Evolutionary conservation across 768 basidiomycete species (phyloP).

Genomic region (Chiua virens): DNA sequence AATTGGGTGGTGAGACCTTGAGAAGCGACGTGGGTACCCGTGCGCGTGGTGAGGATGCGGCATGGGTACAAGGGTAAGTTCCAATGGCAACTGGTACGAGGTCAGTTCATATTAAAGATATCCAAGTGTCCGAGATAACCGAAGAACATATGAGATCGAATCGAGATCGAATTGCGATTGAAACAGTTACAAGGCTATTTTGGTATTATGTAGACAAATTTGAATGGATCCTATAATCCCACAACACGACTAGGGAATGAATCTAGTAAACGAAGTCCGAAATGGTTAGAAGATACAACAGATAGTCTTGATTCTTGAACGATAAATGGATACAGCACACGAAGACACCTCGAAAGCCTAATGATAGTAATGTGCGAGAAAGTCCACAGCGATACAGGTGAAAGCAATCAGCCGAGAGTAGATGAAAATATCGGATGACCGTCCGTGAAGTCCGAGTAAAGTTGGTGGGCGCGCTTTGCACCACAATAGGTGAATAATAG

Average conservation of each 20-base stretch:
- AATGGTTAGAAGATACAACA: not conserved
- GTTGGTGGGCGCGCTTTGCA: not conserved
- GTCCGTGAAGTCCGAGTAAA: conserved; percentile 15
- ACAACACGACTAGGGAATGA: not conserved
- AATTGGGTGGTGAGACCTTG: too few relatives aligned
- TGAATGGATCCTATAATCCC: not conserved
- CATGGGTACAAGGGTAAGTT: too few relatives aligned
- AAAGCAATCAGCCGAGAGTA: not conserved
- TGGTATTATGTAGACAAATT: too few relatives aligned
- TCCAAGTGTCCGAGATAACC: too few relatives aligned
- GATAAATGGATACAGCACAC: conserved; percentile 16
- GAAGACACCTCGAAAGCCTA: conserved; percentile 5
- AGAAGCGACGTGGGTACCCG: too few relatives aligned
- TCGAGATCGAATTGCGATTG: not conserved
- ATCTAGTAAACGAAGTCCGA: not conserved
- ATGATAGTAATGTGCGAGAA: conserved; percentile 5
- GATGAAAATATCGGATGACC: conserved; percentile 3
- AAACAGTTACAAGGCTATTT: conserved; percentile 5
- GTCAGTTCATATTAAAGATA: too few relatives aligned
- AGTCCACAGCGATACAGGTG: conserved; percentile 16
- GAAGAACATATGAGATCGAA: too few relatives aligned
- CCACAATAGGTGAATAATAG: conserved; percentile 19
- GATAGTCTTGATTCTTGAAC: not conserved
- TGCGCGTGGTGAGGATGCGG: too few relatives aligned
- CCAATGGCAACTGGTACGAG: too few relatives aligned